A percentile compares a stretch with the other conserved stretches of the same genome.
Evolutionary conservation across 2,329 filamentous ascomycete genomes (phyloP).

Genomic region (Monilinia laxa): DNA sequence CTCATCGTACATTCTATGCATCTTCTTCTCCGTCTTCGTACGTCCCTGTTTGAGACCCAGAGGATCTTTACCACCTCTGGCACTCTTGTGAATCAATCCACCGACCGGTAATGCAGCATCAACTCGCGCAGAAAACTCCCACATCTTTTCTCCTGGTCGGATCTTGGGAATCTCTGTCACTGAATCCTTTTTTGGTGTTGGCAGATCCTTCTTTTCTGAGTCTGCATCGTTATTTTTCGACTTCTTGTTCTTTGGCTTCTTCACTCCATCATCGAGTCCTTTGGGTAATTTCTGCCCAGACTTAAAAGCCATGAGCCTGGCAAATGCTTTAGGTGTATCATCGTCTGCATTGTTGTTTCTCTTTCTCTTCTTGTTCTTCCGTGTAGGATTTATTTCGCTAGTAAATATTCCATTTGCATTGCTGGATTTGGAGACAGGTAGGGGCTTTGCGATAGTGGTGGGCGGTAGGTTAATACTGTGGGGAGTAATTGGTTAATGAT

Average conservation of each 20-base stretch:
- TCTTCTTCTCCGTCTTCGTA: constrained; percentile 81
- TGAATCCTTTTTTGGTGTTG: constrained; percentile 28
- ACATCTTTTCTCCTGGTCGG: constrained; percentile 76
- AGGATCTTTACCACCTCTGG: constrained; percentile 60
- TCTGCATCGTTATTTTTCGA: constrained; percentile 32
- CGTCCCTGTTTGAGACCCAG: constrained; percentile 64
- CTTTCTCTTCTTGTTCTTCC: constrained; percentile 46
- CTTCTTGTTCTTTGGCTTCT: constrained; percentile 37
- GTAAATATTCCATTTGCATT: constrained; percentile 42
- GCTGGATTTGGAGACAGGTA: constrained; percentile 52
- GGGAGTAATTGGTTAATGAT: constrained; percentile 33
- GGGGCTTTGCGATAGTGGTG: constrained; percentile 55
- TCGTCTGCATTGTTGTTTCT: constrained; percentile 50
- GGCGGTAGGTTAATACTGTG: constrained; percentile 53
- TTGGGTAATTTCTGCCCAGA: constrained; percentile 58
- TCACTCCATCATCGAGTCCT: constrained; percentile 70
- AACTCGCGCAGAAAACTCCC: constrained; percentile 79
- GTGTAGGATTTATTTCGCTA: constrained; percentile 39
- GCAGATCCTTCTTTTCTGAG: constrained; percentile 26
- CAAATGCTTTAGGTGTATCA: constrained; percentile 87
- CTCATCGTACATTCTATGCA: constrained; percentile 78
- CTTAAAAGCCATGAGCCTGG: constrained; percentile 76
- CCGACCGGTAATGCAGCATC: constrained; percentile 78
- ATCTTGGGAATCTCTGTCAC: constrained; percentile 61
- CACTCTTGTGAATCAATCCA: constrained; percentile 63